phyloP scores from a whole-genome alignment of 2,329 filamentous ascomycete species.

The Arthrobotrys iridis region DNA sequence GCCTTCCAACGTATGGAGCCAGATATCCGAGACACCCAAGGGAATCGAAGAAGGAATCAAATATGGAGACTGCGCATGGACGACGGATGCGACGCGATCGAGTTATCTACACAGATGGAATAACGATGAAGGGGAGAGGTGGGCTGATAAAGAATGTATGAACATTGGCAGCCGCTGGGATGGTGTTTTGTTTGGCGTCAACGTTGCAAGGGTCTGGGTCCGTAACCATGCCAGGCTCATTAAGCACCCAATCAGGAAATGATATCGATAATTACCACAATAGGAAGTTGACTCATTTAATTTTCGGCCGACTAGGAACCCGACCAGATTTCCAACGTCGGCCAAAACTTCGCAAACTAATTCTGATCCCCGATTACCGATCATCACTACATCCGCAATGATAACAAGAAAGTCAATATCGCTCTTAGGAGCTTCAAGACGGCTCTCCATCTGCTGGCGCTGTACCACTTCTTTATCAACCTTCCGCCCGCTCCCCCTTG shows the following conservation, averaged over 20 bases:
- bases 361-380: not conserved
- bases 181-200: slow-evolving; percentile 34
- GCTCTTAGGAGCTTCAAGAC: slow-evolving; percentile 20
- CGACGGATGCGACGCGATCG: not conserved
- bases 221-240: slow-evolving; percentile 21
- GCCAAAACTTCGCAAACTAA: not conserved
- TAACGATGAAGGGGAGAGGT: not conserved
- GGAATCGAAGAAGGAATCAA: not conserved
- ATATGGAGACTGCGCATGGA: not conserved
- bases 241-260: slow-evolving; percentile 21
- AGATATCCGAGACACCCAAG: not conserved
- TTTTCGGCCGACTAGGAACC: not conserved
- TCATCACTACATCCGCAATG: slow-evolving; percentile 10
- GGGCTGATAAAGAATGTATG: slow-evolving; percentile 5
- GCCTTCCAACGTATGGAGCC: not conserved
- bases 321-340: not conserved
- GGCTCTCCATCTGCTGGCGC: slow-evolving; percentile 35
- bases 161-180: not conserved
- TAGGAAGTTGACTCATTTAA: slow-evolving; percentile 16
- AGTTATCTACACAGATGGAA: not conserved
- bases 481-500: slow-evolving; percentile 19
- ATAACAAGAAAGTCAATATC: slow-evolving; percentile 39
- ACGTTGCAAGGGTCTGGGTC: slow-evolving; percentile 9
- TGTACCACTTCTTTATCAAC: slow-evolving; percentile 14
- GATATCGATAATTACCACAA: slow-evolving; percentile 13